Percentiles rank a stretch among this genome's conserved stretches.
phyloP scores from a whole-genome alignment of 2,329 filamentous ascomycete species.

The Nemania sp. region DNA sequence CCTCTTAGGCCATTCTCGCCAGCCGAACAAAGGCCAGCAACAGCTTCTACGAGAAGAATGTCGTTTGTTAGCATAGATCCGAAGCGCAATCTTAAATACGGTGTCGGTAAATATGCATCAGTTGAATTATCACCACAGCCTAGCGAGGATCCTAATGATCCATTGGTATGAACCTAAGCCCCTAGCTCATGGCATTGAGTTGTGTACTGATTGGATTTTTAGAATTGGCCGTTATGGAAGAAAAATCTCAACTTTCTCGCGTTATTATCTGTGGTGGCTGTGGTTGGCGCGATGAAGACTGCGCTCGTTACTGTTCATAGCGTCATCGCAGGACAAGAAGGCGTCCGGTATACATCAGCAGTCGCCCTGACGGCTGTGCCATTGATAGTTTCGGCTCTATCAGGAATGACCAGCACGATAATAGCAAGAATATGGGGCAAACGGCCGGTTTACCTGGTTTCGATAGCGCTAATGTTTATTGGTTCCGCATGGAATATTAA shows the following conservation, averaged over 20 bases:
- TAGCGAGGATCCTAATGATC: slow-evolving; percentile 66
- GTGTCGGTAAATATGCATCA: slow-evolving; percentile 56
- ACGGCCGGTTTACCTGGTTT: slow-evolving; percentile 64
- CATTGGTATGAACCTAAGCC: slow-evolving; percentile 58
- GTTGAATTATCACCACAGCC: slow-evolving; percentile 67
- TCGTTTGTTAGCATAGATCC: slow-evolving; percentile 53
- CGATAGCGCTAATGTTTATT: slow-evolving; percentile 60
- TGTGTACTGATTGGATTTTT: slow-evolving; percentile 1
- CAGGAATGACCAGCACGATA: slow-evolving; percentile 58
- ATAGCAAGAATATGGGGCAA: slow-evolving; percentile 64
- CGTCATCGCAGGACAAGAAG: slow-evolving; percentile 57
- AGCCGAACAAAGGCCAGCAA: slow-evolving; percentile 46
- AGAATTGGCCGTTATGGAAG: slow-evolving; percentile 69
- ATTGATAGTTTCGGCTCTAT: slow-evolving; percentile 61
- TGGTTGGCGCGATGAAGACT: slow-evolving; percentile 66
- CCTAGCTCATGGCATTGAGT: background rate
- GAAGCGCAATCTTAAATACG: slow-evolving; percentile 61
- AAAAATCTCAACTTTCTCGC: slow-evolving; percentile 64
- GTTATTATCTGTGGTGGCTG: slow-evolving; percentile 60
- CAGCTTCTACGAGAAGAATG: slow-evolving; percentile 52
- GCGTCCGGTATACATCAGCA: slow-evolving; percentile 60
- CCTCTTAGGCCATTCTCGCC: slow-evolving; percentile 42
- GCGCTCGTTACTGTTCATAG: slow-evolving; percentile 63
- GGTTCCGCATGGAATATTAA: slow-evolving; percentile 65
- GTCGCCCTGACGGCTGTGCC: slow-evolving; percentile 66